A percentile compares a stretch with the other conserved stretches of the same genome.
Evolutionary conservation across 169 alveolate genomes (phyloP).

Genomic region (Perkinsus chesapeaki): DNA sequence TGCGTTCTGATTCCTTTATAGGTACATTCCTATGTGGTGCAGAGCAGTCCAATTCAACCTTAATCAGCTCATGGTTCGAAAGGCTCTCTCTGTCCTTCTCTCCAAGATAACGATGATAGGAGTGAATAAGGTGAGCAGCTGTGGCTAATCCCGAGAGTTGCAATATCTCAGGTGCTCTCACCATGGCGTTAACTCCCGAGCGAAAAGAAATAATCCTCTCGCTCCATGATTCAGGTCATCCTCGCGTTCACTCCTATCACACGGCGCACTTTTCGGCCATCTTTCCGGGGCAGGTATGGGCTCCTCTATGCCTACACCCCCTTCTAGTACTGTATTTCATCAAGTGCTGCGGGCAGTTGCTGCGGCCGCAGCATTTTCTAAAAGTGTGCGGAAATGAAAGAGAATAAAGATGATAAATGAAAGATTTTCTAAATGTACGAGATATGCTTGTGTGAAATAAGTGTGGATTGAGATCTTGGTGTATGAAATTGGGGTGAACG

Average conservation of each 20-base stretch:
- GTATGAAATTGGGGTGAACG: too few species aligned
- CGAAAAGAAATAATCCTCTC: background rate
- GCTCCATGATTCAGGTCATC: background rate
- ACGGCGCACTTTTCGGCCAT: background rate
- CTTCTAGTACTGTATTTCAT: too few species aligned
- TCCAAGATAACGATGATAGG: background rate
- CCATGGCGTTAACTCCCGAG: background rate
- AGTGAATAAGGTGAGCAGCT: background rate
- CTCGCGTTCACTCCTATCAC: background rate
- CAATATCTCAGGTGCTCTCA: background rate
- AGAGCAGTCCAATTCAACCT: background rate
- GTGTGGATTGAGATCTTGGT: too few species aligned
- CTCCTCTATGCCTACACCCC: background rate
- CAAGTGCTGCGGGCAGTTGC: too few species aligned
- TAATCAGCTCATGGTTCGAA: background rate
- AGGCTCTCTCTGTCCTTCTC: background rate
- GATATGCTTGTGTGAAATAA: too few species aligned
- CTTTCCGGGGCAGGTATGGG: background rate
- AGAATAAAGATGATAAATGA: too few species aligned
- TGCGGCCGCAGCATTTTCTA: too few species aligned
- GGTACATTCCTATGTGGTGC: background rate
- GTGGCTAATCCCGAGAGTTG: background rate
- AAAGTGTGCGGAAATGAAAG: too few species aligned
- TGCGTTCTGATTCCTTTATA: background rate
- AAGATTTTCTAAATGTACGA: too few species aligned